Evolutionary conservation across 164 flowering plant genomes (phyloP).

Genomic region (Liquidambar formosana): DNA sequence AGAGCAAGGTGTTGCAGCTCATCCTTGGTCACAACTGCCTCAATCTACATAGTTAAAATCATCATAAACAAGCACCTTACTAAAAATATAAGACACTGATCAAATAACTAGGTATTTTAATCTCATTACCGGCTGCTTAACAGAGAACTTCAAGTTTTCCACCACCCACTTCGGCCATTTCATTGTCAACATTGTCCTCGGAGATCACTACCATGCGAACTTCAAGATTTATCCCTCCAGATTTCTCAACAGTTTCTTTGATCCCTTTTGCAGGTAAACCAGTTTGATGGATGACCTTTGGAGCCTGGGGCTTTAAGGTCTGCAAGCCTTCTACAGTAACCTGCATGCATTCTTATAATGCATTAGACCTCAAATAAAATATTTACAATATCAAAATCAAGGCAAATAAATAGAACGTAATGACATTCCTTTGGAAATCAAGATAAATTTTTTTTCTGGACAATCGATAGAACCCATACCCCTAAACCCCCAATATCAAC

Average conservation of each 20-base stretch:
- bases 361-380: not conserved
- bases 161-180: constrained; percentile 61
- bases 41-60: constrained; percentile 53
- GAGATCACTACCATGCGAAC: constrained; percentile 47
- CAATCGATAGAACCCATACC: too few species aligned
- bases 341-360: constrained; percentile 35
- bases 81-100: not conserved
- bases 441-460: too few species aligned
- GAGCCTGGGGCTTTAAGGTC: constrained; percentile 70
- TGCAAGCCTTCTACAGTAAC: constrained; percentile 86
- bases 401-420: not conserved
- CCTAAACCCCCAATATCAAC: too few species aligned
- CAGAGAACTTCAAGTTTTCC: constrained; percentile 80
- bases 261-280: constrained; percentile 31
- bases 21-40: constrained; percentile 83
- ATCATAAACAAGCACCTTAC: constrained; percentile 7
- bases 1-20: constrained; percentile 77
- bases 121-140: constrained; percentile 75
- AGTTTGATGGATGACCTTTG: constrained; percentile 24
- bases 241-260: constrained; percentile 33
- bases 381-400: not conserved
- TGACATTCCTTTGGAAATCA: not conserved
- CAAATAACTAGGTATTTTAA: not conserved
- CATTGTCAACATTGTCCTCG: constrained; percentile 42
- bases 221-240: constrained; percentile 77